Conservation (phyloP, 768 basidiomycete genomes). For the Rossbeevera mucosa region DNA sequence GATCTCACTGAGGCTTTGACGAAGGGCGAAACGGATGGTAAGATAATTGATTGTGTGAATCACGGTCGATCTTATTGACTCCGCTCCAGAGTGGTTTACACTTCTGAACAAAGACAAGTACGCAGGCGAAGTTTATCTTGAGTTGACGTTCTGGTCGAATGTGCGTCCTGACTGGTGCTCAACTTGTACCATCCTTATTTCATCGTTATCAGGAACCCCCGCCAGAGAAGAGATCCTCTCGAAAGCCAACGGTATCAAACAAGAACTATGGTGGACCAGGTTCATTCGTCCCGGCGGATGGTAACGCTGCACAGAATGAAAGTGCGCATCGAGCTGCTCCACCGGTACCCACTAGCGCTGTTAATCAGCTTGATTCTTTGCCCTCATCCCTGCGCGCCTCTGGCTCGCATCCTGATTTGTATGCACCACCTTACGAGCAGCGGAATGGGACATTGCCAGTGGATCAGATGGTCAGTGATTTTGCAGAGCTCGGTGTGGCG, state of each 20-base stretch:
- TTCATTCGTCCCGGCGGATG: conserved; percentile 58
- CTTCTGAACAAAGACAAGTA: conserved; percentile 89
- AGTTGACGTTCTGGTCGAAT: conserved; percentile 96
- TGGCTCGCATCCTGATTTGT: conserved; percentile 62
- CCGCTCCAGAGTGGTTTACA: conserved; percentile 82
- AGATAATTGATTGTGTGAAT: conserved; percentile 24
- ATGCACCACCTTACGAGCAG: conserved; percentile 70
- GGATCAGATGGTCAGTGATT: conserved; percentile 57
- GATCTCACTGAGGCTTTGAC: conserved; percentile 88
- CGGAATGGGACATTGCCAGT: conserved; percentile 38
- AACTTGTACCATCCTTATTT: conserved; percentile 4
- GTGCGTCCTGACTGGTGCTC: conserved; percentile 39
- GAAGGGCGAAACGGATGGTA: conserved; percentile 96
- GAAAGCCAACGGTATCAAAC: conserved; percentile 46
- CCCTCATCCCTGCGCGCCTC: conserved; percentile 62
- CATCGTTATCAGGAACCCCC: conserved; percentile 57
- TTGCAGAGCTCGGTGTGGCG: conserved; percentile 59
- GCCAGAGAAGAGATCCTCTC: conserved; percentile 61
- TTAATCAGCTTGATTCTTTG: conserved; percentile 43
- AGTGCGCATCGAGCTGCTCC: conserved; percentile 9
- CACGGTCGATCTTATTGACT: conserved; percentile 12
- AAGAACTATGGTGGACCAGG: conserved; percentile 78
- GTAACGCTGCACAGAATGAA: conserved; percentile 23
- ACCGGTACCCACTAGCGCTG: conserved; percentile 26
- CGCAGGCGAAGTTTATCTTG: conserved; percentile 92